Evolutionary conservation across 768 basidiomycete genomes (phyloP).

Genomic region (Mycena galericulata): DNA sequence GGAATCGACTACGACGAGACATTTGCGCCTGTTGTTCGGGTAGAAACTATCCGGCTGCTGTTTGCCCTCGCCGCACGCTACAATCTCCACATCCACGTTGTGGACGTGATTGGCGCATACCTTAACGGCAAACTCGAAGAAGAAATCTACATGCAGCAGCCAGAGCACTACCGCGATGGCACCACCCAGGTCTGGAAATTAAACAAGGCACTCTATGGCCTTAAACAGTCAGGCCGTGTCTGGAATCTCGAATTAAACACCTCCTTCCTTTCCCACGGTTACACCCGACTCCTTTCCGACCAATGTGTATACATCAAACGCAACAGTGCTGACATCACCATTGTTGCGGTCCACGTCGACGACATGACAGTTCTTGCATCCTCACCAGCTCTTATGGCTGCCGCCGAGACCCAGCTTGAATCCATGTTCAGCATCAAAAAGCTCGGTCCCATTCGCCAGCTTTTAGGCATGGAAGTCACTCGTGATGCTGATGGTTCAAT

Average conservation of each 20-base stretch:
- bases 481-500: constrained; percentile 30
- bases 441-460: constrained; percentile 31
- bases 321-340: constrained; percentile 11
- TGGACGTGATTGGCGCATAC: constrained; percentile 43
- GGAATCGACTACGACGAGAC: constrained; percentile 46
- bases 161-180: constrained; percentile 25
- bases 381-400: not conserved
- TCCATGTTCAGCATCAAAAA: constrained; percentile 32
- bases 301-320: constrained; percentile 34
- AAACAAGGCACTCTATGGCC: constrained; percentile 41
- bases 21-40: constrained; percentile 29
- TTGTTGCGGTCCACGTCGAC: constrained; percentile 39
- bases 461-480: constrained; percentile 41
- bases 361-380: constrained; percentile 38
- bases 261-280: constrained; percentile 14
- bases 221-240: constrained; percentile 36
- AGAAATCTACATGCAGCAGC: constrained; percentile 36
- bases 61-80: constrained; percentile 44
- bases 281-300: constrained; percentile 25
- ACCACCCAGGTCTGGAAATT: constrained; percentile 30
- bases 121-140: constrained; percentile 28
- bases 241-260: constrained; percentile 43
- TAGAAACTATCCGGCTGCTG: constrained; percentile 29
- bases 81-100: constrained; percentile 44
- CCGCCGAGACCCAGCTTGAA: constrained; percentile 30